Base-by-base conservation (phyloP, 768 basidiomycete species). In the Mrakia hoshinonis region DNA sequence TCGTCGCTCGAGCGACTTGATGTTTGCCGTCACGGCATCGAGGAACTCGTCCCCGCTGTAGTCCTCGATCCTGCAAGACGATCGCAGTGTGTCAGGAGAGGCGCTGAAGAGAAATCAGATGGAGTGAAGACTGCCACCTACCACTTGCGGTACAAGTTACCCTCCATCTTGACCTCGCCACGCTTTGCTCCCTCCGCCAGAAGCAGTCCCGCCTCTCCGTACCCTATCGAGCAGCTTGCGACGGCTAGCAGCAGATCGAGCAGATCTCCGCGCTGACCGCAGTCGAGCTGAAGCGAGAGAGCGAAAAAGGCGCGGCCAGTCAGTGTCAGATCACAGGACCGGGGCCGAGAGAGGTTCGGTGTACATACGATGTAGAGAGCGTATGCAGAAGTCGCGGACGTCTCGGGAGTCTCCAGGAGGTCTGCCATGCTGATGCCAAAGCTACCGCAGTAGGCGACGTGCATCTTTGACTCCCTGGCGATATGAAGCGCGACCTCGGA, bases 331-430 rank as follows among this genome's bases (percentile, higher is more conserved):
- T 1, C 22, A 10, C 15, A 22, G 11, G 36, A 38, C 15, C 43
- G 6, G 43, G 22, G 22, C 0, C 22, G 22, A 31, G 4, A 26
- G n/a, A 55, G 54, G 26, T 29, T n/a, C 4, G 52, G 24, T n/a
- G 58, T 31, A 15, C 36, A 11, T 22, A 61, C 58, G 36, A 96
- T 83, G 80, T 88, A 97, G 10, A 88, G 87, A 0, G 91, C 90
- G 76, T 97, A 97, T 10, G 88, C 87, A 0, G 91, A 90, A 76
- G 96, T 96, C 0, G 92, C 92, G 3, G 85, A 88, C 36, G 90
- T 91, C 77, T 94, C 91, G 3, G 83, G 82, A 1, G 87, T 87
- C 20, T 75, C 78, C 61, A 85, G 83, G 9, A 92, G 81, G 51
- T 89, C 87, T 4, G 84, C 83, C 12, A 81, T 76, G 3, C 83